Base-by-base conservation (phyloP, 2,329 filamentous ascomycete species). In the Botrytis hyacinthi region DNA sequence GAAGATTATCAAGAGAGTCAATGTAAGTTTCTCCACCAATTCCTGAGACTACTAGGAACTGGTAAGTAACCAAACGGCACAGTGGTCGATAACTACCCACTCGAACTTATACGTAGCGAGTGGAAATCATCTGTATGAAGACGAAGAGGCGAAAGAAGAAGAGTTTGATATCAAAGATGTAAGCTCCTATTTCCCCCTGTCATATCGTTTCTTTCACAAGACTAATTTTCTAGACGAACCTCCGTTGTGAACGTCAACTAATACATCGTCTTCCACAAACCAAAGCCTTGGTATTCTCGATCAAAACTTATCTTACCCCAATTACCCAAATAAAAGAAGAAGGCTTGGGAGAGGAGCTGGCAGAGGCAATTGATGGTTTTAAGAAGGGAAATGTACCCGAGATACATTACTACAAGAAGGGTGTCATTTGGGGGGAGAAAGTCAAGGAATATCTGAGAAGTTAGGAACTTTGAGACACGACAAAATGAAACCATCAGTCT, bases 241-340 rank as follows among this genome's bases (percentile, higher is more conserved):
- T 91, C 35, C 83, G 89, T 6, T 87, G 84, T 75, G 89, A 92
- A 80, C 82, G 88, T 46, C 89, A 91, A 82, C 89, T 87, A 0
- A 80, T 92, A 48, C 88, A 90, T 81, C 84, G 89, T 1, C 79
- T 91, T 40, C 88, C 88, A 6, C 76, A 81, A 66, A 86, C 84
- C 0, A 82, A 83, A 70, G 88, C 87, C 12, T 68, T 91, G 32
- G 84, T 90, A 0, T 91, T 91, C 81, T 84, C 83, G 0, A 88
- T 91, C 79, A 89, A 90, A 80, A 91, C 89, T 26, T 91, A 90
- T 80, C 81, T 85, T 73, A 90, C 91, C 80, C 84, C 84, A 2
- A 79, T 91, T 12, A 76, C 77, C 57, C 83, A 88, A 69, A 81
- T 91, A 63, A 89, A 87, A 77, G 84, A 84, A 7, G 88, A 91